Evolutionary conservation across 169 alveolate genomes (phyloP), one percentile per base, ranked within the genome.

Genomic region (Theileria sp.): DNA sequence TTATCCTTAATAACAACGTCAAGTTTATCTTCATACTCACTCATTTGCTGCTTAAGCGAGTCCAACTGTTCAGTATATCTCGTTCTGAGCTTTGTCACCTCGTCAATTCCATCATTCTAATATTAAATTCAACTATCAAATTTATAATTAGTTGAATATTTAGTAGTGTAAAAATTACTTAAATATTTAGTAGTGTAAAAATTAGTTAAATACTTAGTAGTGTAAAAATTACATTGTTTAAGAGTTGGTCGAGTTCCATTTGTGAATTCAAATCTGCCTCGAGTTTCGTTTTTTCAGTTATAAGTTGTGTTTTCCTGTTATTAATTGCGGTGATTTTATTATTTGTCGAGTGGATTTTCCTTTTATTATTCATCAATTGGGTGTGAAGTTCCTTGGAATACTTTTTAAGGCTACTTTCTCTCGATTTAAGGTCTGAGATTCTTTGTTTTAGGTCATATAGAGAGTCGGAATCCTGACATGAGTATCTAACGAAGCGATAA

Each of bases 221-320:
- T 32, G 8, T 4, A 1, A 44, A 0, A 44, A 13, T n/a, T 71
- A 71, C 79, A 71, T 44, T 21, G 26, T 71, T n/a, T 36, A 58
- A 71, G 6, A 58, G 26, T 15, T 28, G 26, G 13, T 71, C 79
- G 6, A 54, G 65, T 71, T 32, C 49, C 49, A 71, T n/a, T 32
- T 82, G 81, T n/a, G 65, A 65, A 61, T 51, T 44, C 62, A 82
- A 67, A 28, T 82, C 88, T 28, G 88, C 65, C 19, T 82, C 88
- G 36, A 77, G n/a, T 19, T 78, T 81, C 19, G 86, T 82, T 21
- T 79, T 69, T 21, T 62, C 77, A 19, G 74, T 76, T n/a, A 77
- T 49, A 2, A 84, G 32, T 12, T 62, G 6, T n/a, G 82, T 84
- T 70, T 84, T 77, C 13, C 68, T 80, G 0, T 19, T 10, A 9